Base-by-base conservation (phyloP, 106 monocot genomes). In the Posidonia australis region DNA sequence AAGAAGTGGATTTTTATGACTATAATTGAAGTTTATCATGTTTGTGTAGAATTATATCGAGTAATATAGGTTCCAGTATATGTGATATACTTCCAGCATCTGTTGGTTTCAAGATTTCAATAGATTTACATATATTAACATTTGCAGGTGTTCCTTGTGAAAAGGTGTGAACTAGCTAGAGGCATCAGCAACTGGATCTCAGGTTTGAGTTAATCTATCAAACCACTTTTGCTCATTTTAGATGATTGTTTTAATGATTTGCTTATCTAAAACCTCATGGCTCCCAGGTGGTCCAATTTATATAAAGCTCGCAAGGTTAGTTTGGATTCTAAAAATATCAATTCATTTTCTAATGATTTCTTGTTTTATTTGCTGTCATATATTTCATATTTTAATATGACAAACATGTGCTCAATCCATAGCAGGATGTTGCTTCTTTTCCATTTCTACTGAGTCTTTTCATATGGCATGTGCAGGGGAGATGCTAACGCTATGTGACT, bases 381-480 rank as follows among this genome's bases (percentile, higher is more conserved):
- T 16, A 2, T 2, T 2, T 49, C n/a, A n/a, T 49, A 17, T 13
- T 49, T 49, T 17, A 4, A 36, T 36, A 36, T 36, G 36, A 36
- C 36, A 36, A 7, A 7, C 2, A 36, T 36, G 36, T 36, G 36
- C 7, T 36, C 5, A 7, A 36, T 36, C 36, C 36, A 49, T 49
- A 49, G 0, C 13, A 13, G 12, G 48, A 0, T 17, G 3, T 49
- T n/a, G 3, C 13, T 49, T 17, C 17, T 58, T 14, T 14, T 58
- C 13, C 13, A 26, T 58, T 26, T 28, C 16, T 58, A 16, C 17
- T 58, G 16, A 27, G 26, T 58, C 14, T 58, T 56, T 56, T 13
- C 22, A 27, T 26, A 36, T 57, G 58, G 58, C 23, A 58, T 58
- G 58, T 30, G 26, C 58, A 92, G 92, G 77, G 67, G 72, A 71